phyloP scores from a whole-genome alignment of 306 rosid species.

The Begonia loranthoides region DNA sequence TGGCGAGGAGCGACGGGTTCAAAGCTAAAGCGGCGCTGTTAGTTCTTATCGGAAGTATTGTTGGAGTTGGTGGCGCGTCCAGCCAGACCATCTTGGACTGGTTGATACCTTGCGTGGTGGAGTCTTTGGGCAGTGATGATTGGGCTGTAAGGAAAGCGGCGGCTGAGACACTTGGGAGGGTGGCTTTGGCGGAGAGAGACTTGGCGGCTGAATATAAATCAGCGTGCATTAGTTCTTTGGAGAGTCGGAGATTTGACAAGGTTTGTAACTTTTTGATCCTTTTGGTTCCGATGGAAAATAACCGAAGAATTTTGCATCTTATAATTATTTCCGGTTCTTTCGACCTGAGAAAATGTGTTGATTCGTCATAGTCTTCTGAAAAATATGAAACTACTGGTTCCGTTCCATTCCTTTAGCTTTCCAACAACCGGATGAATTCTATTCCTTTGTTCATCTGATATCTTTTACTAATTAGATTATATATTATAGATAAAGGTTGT shows the following conservation, averaged over 20 bases:
- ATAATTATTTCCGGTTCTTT: background rate
- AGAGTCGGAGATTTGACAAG: constrained; percentile 87
- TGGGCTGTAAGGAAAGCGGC: constrained; percentile 93
- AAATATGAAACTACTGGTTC: too few species aligned
- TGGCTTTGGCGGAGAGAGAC: constrained; percentile 48
- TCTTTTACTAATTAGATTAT: background rate
- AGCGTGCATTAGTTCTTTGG: constrained; percentile 59
- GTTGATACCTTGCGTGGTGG: constrained; percentile 67
- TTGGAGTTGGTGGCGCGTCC: constrained; percentile 66
- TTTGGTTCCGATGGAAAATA: constrained; percentile 5
- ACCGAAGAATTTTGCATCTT: too few species aligned
- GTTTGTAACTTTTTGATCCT: constrained; percentile 18
- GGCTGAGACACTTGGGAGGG: constrained; percentile 67
- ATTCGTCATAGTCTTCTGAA: too few species aligned
- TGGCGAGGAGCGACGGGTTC: constrained; percentile 61
- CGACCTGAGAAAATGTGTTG: background rate
- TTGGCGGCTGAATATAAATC: constrained; percentile 44
- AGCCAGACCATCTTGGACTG: constrained; percentile 53
- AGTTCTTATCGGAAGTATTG: constrained; percentile 56
- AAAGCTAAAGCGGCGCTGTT: constrained; percentile 70
- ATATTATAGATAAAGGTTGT: constrained; percentile 74
- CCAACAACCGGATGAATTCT: too few species aligned
- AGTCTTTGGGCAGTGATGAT: constrained; percentile 61
- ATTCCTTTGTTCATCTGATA: too few species aligned
- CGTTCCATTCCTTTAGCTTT: too few species aligned